A percentile compares a stretch with the other conserved stretches of the same genome.
Conservation (phyloP, 73 alveolate genomes). For the Paramecium bursaria region DNA sequence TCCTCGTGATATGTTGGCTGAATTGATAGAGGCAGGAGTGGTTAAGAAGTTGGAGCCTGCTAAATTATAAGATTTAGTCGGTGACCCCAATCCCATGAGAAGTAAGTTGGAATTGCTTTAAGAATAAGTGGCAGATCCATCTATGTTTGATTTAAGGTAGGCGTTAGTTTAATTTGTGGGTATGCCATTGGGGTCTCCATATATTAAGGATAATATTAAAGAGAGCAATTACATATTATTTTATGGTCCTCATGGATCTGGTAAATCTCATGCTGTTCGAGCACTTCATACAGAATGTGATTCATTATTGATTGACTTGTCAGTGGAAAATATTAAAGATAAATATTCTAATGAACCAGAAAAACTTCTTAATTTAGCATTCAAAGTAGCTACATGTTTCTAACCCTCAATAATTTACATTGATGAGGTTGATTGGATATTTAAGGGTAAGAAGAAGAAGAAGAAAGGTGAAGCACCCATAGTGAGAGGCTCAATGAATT, state of each 20-base stretch:
- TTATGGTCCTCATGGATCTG: conserved; percentile 73
- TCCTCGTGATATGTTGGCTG: conserved; percentile 84
- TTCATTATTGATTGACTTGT: conserved; percentile 82
- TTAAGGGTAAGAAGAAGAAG: conserved; percentile 79
- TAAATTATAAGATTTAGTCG: conserved; percentile 47
- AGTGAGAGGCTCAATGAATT: conserved; percentile 63
- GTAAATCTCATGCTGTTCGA: conserved; percentile 70
- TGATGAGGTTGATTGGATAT: conserved; percentile 90
- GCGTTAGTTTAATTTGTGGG: conserved; percentile 59
- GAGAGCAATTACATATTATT: conserved; percentile 59
- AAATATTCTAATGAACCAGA: conserved; percentile 77
- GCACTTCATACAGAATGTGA: conserved; percentile 66
- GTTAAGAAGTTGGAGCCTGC: conserved; percentile 66
- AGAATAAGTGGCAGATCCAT: conserved; percentile 69
- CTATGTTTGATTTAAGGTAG: conserved; percentile 65
- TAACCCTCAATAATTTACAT: conserved; percentile 88
- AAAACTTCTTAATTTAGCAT: conserved; percentile 79
- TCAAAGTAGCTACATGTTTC: conserved; percentile 86
- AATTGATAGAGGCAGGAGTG: conserved; percentile 68
- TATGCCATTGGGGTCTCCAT: conserved; percentile 69
- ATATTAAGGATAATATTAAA: conserved; percentile 62
- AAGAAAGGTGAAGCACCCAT: conserved; percentile 72
- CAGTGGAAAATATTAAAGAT: conserved; percentile 77
- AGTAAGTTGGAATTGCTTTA: conserved; percentile 52
- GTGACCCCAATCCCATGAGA: conserved; percentile 64